A percentile compares a stretch with the other conserved stretches of the same genome.
Evolutionary conservation across 2,329 filamentous ascomycete genomes (phyloP).

Genomic region (Pestalotiopsis sp.): DNA sequence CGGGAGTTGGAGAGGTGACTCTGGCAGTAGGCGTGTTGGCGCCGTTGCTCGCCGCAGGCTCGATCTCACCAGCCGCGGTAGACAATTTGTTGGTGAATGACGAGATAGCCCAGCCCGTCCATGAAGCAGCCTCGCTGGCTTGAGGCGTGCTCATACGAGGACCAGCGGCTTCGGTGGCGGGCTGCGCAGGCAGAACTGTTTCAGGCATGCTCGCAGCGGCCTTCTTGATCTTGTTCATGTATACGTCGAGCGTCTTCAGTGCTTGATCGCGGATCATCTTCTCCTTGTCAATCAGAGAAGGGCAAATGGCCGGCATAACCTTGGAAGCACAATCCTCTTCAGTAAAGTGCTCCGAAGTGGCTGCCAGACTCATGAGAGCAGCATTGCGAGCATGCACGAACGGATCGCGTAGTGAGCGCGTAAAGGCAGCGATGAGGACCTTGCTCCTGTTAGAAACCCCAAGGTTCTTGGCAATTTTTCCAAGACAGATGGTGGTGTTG

Average conservation of each 20-base stretch:
- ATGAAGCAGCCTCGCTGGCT: conserved; percentile 60
- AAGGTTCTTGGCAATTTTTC: conserved; percentile 91
- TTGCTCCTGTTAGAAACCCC: conserved; percentile 79
- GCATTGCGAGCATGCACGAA: conserved; percentile 95
- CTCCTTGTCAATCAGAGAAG: conserved; percentile 89
- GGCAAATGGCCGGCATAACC: conserved; percentile 82
- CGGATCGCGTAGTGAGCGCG: conserved; percentile 84
- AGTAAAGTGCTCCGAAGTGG: conserved; percentile 82
- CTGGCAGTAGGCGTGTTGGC: conserved; percentile 34
- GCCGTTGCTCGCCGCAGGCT: conserved; percentile 53
- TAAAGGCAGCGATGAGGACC: conserved; percentile 90
- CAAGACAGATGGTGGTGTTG: conserved; percentile 96
- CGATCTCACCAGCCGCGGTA: conserved; percentile 83
- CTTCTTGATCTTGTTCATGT: conserved; percentile 81
- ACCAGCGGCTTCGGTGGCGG: conserved; percentile 48
- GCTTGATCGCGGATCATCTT: conserved; percentile 93
- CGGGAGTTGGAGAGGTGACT: conserved; percentile 39
- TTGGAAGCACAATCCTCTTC: conserved; percentile 88
- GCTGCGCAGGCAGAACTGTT: conserved; percentile 70
- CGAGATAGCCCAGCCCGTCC: conserved; percentile 98
- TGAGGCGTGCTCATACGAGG: conserved; percentile 83
- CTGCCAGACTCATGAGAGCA: conserved; percentile 80
- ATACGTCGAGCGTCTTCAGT: conserved; percentile 84
- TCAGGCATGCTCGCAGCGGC: conserved; percentile 77
- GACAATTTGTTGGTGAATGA: conserved; percentile 96